Evolutionary conservation across 2,329 filamentous ascomycete genomes (phyloP), one percentile per base, ranked within the genome.

Genomic region (Intubia oerlemansii): DNA sequence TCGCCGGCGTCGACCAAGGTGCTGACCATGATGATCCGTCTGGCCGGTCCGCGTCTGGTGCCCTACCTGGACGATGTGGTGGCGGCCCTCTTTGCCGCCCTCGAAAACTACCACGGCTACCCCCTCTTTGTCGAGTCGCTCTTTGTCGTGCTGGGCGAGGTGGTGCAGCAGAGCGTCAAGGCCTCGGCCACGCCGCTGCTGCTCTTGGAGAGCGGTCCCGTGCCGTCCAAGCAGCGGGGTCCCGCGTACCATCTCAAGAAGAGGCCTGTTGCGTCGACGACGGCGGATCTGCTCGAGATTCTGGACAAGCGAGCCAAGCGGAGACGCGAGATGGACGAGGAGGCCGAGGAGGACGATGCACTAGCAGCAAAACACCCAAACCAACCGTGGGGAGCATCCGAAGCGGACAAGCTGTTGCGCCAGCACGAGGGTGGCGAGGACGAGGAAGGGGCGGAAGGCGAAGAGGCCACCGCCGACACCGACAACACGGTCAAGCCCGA

Each of bases 71-170:
- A 95, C 43, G 88, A 98, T 44, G 67, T 92, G 1, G 71, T 95
- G 4, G 76, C 73, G 5, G 85, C 80, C 1, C 81, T 98, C 22
- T 95, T 98, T 46, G 76, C 78, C 0, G 81, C 84, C 0, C 54
- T 98, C n/a, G 82, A 93, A 39, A 79, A 81, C 42, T 98, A 88
- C 41, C 88, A 98, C 42, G 88, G 88, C 2, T 95, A 98, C 45
- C 72, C 81, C 1, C 53, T 63, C 12, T 70, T 98, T 32, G 84
- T 91, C 1, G 81, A 92, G 44, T 65, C 72, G 25, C 56, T 98
- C 5, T 98, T 95, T 45, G 57, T 66, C 2, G 81, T 91, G 0
- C 53, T 98, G 5, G 72, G 69, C 30, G 78, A 81, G 34, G 68
- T 95, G 32, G 80, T 88, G 9, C 69, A 80, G 30, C 80, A 92